Conservation (phyloP, 805 yeast genomes). For the Cyberlindnera saturnus region DNA sequence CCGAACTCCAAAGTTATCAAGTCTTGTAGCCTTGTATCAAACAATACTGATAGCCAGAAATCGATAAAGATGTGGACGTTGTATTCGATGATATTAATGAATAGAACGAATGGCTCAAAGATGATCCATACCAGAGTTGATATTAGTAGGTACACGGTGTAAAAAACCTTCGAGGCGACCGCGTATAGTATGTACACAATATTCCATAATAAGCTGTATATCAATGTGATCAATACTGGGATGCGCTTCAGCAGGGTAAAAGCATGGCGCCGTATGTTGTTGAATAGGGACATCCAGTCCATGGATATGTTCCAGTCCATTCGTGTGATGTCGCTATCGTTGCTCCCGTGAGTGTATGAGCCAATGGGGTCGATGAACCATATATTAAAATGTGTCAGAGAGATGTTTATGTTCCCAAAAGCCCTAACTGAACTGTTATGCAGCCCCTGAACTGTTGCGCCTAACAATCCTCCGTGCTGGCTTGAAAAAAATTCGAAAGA, state of each 20-base stretch:
- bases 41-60: slow-evolving; percentile 13
- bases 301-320: background rate
- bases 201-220: background rate
- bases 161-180: background rate
- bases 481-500: too few relatives aligned
- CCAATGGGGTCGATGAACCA: too few relatives aligned
- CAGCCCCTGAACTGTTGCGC: too few relatives aligned
- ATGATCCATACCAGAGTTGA: slow-evolving; percentile 2
- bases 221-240: background rate
- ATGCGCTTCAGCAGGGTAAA: too few relatives aligned
- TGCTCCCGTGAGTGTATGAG: too few relatives aligned
- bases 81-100: slow-evolving; percentile 16
- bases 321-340: too few relatives aligned
- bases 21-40: slow-evolving; percentile 13
- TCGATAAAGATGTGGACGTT: slow-evolving; percentile 15
- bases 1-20: slow-evolving; percentile 14
- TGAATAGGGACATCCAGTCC: background rate
- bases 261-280: background rate
- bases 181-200: background rate
- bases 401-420: too few relatives aligned
- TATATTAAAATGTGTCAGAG: too few relatives aligned
- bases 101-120: slow-evolving; percentile 17
- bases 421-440: too few relatives aligned
- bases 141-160: background rate
- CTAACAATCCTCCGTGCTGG: too few relatives aligned